Evolutionary conservation across 2,329 filamentous ascomycete species (phyloP).

Genomic region (Pseudogymnoascus sp.): DNA sequence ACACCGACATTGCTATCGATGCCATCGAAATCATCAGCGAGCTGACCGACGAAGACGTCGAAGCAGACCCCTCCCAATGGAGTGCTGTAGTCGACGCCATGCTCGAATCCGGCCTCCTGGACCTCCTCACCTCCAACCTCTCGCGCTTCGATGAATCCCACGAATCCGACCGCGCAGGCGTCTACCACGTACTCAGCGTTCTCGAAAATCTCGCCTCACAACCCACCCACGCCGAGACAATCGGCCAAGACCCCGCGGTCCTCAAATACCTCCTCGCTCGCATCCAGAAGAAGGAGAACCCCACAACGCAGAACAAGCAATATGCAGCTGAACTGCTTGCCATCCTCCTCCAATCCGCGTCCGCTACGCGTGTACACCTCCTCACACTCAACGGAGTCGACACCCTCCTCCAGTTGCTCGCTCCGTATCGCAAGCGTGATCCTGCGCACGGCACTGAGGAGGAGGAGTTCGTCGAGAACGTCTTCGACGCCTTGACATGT

Average conservation of each 20-base stretch:
- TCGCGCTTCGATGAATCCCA: slow-evolving; percentile 67
- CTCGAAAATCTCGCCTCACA: slow-evolving; percentile 81
- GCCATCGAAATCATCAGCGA: slow-evolving; percentile 85
- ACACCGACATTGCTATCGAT: slow-evolving; percentile 91
- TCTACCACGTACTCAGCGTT: slow-evolving; percentile 78
- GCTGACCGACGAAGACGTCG: slow-evolving; percentile 87
- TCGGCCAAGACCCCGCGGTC: slow-evolving; percentile 62
- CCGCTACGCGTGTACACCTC: slow-evolving; percentile 56
- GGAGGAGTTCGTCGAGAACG: slow-evolving; percentile 89
- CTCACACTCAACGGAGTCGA: slow-evolving; percentile 67
- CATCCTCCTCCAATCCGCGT: slow-evolving; percentile 73
- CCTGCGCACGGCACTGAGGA: slow-evolving; percentile 80
- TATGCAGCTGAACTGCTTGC: slow-evolving; percentile 89
- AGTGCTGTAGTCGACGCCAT: slow-evolving; percentile 62
- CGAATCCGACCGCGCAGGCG: slow-evolving; percentile 70
- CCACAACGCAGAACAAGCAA: slow-evolving; percentile 83
- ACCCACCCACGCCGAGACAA: slow-evolving; percentile 57
- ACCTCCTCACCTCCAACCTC: slow-evolving; percentile 71
- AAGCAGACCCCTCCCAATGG: slow-evolving; percentile 75
- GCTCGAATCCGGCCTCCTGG: slow-evolving; percentile 63
- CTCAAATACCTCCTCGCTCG: slow-evolving; percentile 72
- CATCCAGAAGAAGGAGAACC: slow-evolving; percentile 60
- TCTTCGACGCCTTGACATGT: slow-evolving; percentile 82
- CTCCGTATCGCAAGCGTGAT: slow-evolving; percentile 77
- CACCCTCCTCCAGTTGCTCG: slow-evolving; percentile 70